Evolutionary conservation across 768 basidiomycete species (phyloP).

Genomic region (Mrakia blollopis): DNA sequence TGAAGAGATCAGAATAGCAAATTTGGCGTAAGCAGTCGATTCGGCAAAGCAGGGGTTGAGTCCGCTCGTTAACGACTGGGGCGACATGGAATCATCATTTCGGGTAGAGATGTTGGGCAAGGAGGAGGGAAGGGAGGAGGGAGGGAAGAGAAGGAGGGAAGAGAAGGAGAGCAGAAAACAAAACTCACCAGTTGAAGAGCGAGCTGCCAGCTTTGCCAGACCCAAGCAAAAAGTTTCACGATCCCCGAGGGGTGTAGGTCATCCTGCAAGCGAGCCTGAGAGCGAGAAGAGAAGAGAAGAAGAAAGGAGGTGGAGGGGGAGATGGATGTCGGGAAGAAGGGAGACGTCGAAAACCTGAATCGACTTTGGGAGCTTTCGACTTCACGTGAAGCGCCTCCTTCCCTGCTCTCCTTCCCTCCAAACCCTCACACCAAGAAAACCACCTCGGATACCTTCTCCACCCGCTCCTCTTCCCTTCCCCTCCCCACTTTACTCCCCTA

Average conservation of each 20-base stretch:
- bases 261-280: too few relatives aligned
- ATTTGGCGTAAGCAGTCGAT: constrained; percentile 22
- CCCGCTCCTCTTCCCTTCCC: neutral
- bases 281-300: neutral
- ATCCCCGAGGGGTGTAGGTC: too few relatives aligned
- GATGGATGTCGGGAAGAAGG: neutral
- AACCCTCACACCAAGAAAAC: neutral
- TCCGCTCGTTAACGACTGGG: constrained; percentile 20
- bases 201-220: neutral
- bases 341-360: neutral
- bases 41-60: constrained; percentile 21
- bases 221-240: neutral
- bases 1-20: constrained; percentile 18
- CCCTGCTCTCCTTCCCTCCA: neutral
- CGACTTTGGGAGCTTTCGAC: too few relatives aligned
- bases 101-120: neutral
- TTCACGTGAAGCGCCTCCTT: too few relatives aligned
- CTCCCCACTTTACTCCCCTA: neutral
- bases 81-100: constrained; percentile 16
- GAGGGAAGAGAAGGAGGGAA: neutral
- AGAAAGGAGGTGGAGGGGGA: neutral
- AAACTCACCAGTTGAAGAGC: neutral
- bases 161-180: neutral
- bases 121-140: neutral
- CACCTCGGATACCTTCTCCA: neutral